Evolutionary conservation across 306 rosid genomes (phyloP), one percentile per base, ranked within the genome.

Genomic region (Fragaria iinumae): DNA sequence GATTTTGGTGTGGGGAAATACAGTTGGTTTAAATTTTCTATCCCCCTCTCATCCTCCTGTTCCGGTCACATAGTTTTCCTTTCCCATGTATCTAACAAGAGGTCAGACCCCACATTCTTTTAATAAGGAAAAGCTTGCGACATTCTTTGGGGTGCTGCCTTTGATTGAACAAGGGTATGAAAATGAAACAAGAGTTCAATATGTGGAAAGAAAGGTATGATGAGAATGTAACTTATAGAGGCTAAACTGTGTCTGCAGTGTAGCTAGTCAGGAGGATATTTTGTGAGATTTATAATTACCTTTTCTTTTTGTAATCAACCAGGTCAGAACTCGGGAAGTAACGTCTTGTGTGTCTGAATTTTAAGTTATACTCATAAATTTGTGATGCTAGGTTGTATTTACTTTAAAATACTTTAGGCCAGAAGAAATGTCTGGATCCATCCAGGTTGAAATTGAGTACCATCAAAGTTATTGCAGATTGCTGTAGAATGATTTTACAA

Each of bases 61-160:
- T 84, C 78, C 76, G 44, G 66, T 80, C 83, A 69, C 10, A 9
- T 74, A 80, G 78, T 85, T 79, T 67, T 81, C 84, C 85, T 81
- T 84, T 82, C 89, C 84, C 57, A 72, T 77, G 77, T 87, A 86
- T 82, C 83, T 78, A 53, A 47, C 81, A 78, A 82, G 64, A 79
- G 84, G 80, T 83, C 73, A 62, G 85, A 79, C 85, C 85, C 88
- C 72, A 68, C 82, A 63, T 79, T 80, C 72, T 76, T 83, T 76
- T 76, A 90, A 85, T 77, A 82, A 86, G 81, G 80, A 74, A 79
- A 86, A 27, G 80, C 84, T 45, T 73, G 67, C 69, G 64, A 79
- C 65, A 83, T 91, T 88, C 86, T 87, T 84, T 85, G 83, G 77
- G 91, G 85, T 77, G 80, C 75, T 55, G 88, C 74, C 82, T 45